A percentile compares a stretch with the other conserved stretches of the same genome.
phyloP scores from a whole-genome alignment of 1,284 basidiomycete genomes.

The Malassezia furfur region DNA sequence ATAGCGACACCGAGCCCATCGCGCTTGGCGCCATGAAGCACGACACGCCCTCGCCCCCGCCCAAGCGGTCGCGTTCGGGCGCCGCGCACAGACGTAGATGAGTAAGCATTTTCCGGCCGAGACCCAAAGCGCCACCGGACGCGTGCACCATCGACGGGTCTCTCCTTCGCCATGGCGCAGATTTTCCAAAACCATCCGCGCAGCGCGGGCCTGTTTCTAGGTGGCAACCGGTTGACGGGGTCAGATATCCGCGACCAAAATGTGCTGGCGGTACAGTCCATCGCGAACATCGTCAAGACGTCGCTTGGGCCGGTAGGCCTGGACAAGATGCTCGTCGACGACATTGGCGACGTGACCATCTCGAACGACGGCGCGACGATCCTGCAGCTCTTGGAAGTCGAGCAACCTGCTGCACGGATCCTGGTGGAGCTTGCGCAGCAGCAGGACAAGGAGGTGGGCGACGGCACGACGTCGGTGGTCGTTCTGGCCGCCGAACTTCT shows the following conservation, averaged over 20 bases:
- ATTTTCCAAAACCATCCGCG: constrained; percentile 47
- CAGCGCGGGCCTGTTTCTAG: constrained; percentile 59
- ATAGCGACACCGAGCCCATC: constrained; percentile 34
- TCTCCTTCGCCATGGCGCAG: constrained; percentile 35
- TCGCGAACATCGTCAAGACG: constrained; percentile 95
- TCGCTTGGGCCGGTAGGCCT: constrained; percentile 78
- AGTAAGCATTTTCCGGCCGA: constrained; percentile 8
- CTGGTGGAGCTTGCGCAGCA: constrained; percentile 98
- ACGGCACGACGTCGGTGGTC: constrained; percentile 97
- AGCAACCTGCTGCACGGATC: constrained; percentile 85
- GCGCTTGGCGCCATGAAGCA: constrained; percentile 26
- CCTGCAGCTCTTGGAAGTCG: constrained; percentile 75
- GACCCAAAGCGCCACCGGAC: not conserved
- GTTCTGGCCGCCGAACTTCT: constrained; percentile 93
- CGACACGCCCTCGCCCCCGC: constrained; percentile 3
- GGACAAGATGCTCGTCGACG: constrained; percentile 75
- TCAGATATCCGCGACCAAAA: constrained; percentile 88
- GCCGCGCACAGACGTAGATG: not conserved
- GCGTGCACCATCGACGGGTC: not conserved
- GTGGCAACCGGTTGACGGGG: constrained; percentile 83
- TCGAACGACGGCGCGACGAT: constrained; percentile 99
- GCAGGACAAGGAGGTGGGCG: constrained; percentile 98
- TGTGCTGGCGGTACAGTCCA: constrained; percentile 87
- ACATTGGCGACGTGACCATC: constrained; percentile 98
- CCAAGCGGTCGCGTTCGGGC: not conserved